Percentiles rank a stretch among this genome's conserved stretches.
phyloP scores from a whole-genome alignment of 1,284 basidiomycete genomes.

The Mycena citricolor region DNA sequence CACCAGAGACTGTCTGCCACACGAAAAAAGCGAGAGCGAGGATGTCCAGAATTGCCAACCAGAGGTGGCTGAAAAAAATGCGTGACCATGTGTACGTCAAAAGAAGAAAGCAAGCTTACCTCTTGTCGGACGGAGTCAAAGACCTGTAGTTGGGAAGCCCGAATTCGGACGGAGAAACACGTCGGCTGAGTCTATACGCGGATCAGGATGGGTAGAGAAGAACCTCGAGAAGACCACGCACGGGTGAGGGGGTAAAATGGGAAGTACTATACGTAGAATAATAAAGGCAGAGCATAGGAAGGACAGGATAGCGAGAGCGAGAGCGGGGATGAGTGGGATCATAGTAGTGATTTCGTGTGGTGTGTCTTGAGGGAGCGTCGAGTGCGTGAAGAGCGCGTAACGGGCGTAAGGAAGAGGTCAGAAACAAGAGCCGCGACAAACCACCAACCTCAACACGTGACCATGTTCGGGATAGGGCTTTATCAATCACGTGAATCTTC shows the following conservation, averaged over 20 bases:
- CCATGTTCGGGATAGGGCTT: too few relatives aligned
- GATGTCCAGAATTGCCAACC: slow-evolving; percentile 65
- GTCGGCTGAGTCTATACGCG: slow-evolving; percentile 48
- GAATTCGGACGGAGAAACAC: slow-evolving; percentile 71
- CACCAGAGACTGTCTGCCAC: slow-evolving; percentile 58
- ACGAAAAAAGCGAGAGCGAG: slow-evolving; percentile 58
- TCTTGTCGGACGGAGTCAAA: slow-evolving; percentile 64
- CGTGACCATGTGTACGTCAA: background rate
- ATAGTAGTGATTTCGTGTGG: slow-evolving; percentile 39
- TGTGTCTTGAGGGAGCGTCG: slow-evolving; percentile 48
- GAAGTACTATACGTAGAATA: slow-evolving; percentile 68
- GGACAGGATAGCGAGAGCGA: slow-evolving; percentile 66
- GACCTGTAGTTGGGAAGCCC: slow-evolving; percentile 65
- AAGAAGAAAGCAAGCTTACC: slow-evolving; percentile 1
- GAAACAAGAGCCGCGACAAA: too few relatives aligned
- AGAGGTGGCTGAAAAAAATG: slow-evolving; percentile 46
- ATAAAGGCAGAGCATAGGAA: slow-evolving; percentile 69
- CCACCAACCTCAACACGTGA: too few relatives aligned
- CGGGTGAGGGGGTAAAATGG: slow-evolving; percentile 67
- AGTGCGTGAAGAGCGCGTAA: slow-evolving; percentile 37
- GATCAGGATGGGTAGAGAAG: background rate
- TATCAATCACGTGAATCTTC: too few relatives aligned
- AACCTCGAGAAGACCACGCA: slow-evolving; percentile 13
- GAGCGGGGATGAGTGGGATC: slow-evolving; percentile 63
- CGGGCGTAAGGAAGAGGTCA: too few relatives aligned